Percentiles rank a stretch among this genome's conserved stretches.
Evolutionary conservation across 257 asterid genomes (phyloP).

Genomic region (Plantago elongata): DNA sequence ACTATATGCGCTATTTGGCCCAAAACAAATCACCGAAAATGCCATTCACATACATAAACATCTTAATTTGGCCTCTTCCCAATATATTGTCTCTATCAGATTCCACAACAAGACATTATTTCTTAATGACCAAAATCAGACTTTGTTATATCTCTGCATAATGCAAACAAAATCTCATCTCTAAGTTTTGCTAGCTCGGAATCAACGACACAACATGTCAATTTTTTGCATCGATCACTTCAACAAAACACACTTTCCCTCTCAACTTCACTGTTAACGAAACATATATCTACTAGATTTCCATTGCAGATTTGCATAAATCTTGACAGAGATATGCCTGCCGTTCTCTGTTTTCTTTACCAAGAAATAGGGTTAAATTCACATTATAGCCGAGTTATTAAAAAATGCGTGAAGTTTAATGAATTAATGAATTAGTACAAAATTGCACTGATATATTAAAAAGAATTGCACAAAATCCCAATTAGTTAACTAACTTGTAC

Average conservation of each 20-base stretch:
- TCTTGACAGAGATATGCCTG: conserved; percentile 8
- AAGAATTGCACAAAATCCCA: too few species aligned
- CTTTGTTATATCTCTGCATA: neutral
- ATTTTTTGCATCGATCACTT: conserved; percentile 12
- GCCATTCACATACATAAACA: neutral
- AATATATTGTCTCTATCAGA: conserved; percentile 10
- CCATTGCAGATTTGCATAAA: neutral
- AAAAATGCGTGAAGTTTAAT: too few species aligned
- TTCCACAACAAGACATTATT: conserved; percentile 12
- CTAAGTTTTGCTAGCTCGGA: neutral
- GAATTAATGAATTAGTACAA: too few species aligned
- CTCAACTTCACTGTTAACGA: too few species aligned
- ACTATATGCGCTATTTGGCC: too few species aligned
- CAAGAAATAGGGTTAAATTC: neutral
- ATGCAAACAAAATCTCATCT: conserved; percentile 1
- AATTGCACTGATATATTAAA: too few species aligned
- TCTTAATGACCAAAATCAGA: conserved; percentile 2
- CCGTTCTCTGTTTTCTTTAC: conserved; percentile 7
- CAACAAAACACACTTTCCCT: neutral
- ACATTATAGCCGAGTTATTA: too few species aligned
- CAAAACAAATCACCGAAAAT: too few species aligned
- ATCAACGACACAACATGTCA: neutral
- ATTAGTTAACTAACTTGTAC: too few species aligned
- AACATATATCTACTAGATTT: neutral
- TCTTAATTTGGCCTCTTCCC: neutral